Evolutionary conservation across 306 rosid genomes (phyloP), one percentile per base, ranked within the genome.

Genomic region (Fragaria nilgerrensis): DNA sequence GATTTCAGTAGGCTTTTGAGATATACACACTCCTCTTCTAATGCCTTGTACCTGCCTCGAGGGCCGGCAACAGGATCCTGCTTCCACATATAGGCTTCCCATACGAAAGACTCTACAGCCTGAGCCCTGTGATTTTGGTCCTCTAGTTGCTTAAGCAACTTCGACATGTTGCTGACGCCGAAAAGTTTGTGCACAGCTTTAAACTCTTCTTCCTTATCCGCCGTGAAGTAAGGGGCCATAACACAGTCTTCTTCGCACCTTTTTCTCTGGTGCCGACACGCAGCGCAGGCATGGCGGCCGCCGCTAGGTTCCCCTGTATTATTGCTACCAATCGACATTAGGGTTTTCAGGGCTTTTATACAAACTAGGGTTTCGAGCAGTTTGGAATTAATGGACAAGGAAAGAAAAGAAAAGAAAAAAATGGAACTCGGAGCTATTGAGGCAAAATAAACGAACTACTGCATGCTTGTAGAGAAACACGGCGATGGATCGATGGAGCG

Each of bases 31-130:
- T 78, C 53, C 3, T 2, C 8, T 5, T 68, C 25, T 15, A 59
- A 37, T 29, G 70, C 17, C n/a, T 17, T 69, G 34, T 37, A 74
- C 41, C 15, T 39, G 14, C 62, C 77, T 14, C 68, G 55, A 22
- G 85, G 82, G n/a, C 85, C 82, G 13, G 13, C 2, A 39, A 29
- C 9, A 0, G 73, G 74, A 14, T 78, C 50, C 23, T 25, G 7
- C 23, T 17, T 20, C 82, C 85, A 78, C 49, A 32, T 52, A 14
- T 7, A 15, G 29, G 82, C 85, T 69, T 82, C 85, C 82, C 85
- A 82, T 69, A 34, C 29, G 44, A 73, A 59, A 17, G 85, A 82
- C 2, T 52, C n/a, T 7, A 41, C 52, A 2, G 80, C 85, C 34
- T 7, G 7, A 55, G 41, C 36, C 52, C 77, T 49, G 0, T 34